Conservation (phyloP, 2,329 filamentous ascomycete species). For the Diaporthe vaccinii region DNA sequence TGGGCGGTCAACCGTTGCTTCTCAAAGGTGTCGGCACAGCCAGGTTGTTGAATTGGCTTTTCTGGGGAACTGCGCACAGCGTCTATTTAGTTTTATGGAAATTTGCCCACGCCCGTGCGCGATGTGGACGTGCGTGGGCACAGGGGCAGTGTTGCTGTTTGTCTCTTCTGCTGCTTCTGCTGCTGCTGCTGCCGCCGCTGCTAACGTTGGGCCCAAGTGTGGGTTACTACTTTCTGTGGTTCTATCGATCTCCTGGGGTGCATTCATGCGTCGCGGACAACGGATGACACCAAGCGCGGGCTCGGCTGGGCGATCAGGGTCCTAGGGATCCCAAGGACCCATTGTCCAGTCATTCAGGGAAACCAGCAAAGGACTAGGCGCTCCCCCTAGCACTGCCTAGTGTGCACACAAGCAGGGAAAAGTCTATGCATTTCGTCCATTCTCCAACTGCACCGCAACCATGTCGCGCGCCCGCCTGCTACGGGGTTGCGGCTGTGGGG, state of each 20-base stretch:
- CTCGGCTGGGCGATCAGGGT: conserved; percentile 30
- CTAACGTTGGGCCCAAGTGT: not conserved
- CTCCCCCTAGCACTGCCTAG: conserved; percentile 7
- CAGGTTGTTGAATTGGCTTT: not conserved
- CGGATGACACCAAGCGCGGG: conserved; percentile 24
- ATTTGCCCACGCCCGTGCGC: not conserved
- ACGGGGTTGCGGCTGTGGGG: conserved; percentile 1
- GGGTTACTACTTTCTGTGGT: not conserved
- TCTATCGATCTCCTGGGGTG: not conserved
- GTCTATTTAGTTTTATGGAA: not conserved
- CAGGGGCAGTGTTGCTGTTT: not conserved
- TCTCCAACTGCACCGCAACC: not conserved
- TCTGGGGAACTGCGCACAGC: not conserved
- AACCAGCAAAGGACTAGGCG: not conserved
- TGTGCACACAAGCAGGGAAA: not conserved
- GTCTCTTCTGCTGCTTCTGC: no score
- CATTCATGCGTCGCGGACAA: conserved; percentile 20
- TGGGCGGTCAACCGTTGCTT: not conserved
- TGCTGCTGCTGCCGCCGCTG: not conserved
- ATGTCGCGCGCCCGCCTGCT: not conserved
- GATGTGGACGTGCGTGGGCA: not conserved
- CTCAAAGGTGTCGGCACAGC: not conserved
- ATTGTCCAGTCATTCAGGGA: not conserved
- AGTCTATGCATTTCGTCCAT: conserved; percentile 29
- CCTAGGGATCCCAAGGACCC: not conserved